Evolutionary conservation across 768 basidiomycete species (phyloP).

Genomic region (Cubamyces lactineus): DNA sequence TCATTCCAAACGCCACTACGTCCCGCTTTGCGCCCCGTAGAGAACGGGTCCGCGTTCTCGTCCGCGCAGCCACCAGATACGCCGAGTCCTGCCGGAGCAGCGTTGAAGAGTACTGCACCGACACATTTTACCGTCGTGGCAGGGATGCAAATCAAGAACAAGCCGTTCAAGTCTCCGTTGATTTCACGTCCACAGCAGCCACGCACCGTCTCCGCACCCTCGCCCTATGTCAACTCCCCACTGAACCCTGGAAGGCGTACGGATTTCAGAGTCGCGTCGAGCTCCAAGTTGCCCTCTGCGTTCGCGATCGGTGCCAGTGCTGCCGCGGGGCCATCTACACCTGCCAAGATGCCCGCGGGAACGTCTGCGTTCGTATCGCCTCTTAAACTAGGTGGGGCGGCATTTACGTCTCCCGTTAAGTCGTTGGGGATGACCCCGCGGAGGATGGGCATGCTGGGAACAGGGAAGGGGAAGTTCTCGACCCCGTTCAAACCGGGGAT

Average conservation of each 20-base stretch:
- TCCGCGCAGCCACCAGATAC: slow-evolving; percentile 22
- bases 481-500: slow-evolving; percentile 39
- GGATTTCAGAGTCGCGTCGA: slow-evolving; percentile 6
- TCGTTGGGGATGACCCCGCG: slow-evolving; percentile 35
- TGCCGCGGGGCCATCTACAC: neutral
- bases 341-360: neutral
- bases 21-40: slow-evolving; percentile 23
- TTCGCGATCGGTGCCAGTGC: neutral
- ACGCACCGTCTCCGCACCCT: neutral
- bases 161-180: slow-evolving; percentile 36
- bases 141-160: slow-evolving; percentile 24
- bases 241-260: slow-evolving; percentile 25
- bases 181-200: slow-evolving; percentile 9
- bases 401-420: slow-evolving; percentile 22
- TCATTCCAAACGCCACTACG: slow-evolving; percentile 17
- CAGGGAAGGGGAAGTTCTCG: slow-evolving; percentile 29
- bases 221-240: slow-evolving; percentile 23
- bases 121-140: slow-evolving; percentile 11
- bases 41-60: slow-evolving; percentile 21
- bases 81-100: slow-evolving; percentile 20
- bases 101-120: neutral
- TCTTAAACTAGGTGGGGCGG: neutral
- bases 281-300: slow-evolving; percentile 19
- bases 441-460: slow-evolving; percentile 5
- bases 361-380: slow-evolving; percentile 5